Base-by-base conservation (phyloP, 2,329 filamentous ascomycete species). In the Aspergillus hortae region DNA sequence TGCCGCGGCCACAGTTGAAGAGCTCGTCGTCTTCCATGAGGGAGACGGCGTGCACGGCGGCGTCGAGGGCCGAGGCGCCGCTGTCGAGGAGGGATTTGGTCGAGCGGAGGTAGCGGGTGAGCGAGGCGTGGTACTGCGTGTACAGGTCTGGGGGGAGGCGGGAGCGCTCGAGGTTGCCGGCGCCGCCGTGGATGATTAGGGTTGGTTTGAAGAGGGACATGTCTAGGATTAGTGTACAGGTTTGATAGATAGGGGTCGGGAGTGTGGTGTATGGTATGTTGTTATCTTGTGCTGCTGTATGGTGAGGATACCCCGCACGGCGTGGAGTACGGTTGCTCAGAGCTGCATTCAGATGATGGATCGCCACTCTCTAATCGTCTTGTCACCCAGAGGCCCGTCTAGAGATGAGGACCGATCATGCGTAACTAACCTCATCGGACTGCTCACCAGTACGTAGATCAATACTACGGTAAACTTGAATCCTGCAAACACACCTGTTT, bases 1-100 rank as follows among this genome's bases (percentile, higher is more conserved):
- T 89, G 48, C 92, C 92, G 62, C 85, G 86, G 6, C 85, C 90
- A 52, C 85, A 85, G 74, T 96, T 96, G 80, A 94, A 95, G 4
- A 95, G 81, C 2, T 86, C 80, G 64, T 91, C 83, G 64, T 95
- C 78, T 73, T 96, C 91, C 14, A 96, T 81, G 23, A 86, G 78
- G 1, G 78, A 75, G 10, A 95, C 90, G 42, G 90, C 90, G 67
- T 86, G 82, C 1, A 87, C 86, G 1, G 89, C 90, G 1, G 85
- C 81, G 50, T 90, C 85, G 12, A 96, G 79, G 0, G 91, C 88
- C 0, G 79, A 79, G 7, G 81, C 80, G 17, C 59, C 71, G 55
- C 56, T 60, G 17, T 66, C 61, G 10, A 80, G 73, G 15, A 75
- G 67, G 4, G 65, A 49, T 51, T 71, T 57, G 33, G 77, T 75